Base-by-base conservation (phyloP, 768 basidiomycete species). In the Infundibulicybe gibba region DNA sequence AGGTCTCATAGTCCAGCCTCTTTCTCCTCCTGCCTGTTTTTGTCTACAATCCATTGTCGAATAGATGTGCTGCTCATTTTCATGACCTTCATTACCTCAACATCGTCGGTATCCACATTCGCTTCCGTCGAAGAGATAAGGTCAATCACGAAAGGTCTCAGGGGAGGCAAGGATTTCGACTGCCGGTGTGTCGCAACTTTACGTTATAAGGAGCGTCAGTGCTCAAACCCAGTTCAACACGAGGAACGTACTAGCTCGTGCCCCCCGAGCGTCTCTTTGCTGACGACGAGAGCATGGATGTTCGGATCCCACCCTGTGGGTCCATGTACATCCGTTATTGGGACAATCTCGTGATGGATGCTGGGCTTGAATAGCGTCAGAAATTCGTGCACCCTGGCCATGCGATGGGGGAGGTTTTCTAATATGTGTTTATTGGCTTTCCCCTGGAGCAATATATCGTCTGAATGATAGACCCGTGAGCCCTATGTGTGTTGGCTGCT, bases 11-110 rank as follows among this genome's bases (percentile, higher is more conserved):
- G n/a, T 44, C 44, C 43, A 32, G 49, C 47, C 46, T 54, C 56
- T 41, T 54, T 53, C 15, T 64, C 54, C 33, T 61, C 58, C 40
- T 57, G 45, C 30, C 61, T 57, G n/a, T 39, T 51, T 21, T 57
- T 49, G 40, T 66, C 58, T 6, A 71, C 81, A 50, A 99, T 86
- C 93, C 94, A 95, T 53, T 86, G 75, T 37, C 97, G 75, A 54
- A 99, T 95, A 50, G 77, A 89, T 6, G 94, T 95, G 60, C 93
- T 97, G 61, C 97, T 93, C 79, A 98, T 83, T 74, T 99, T 99
- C 21, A 83, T 77, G 53, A 79, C 74, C 60, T 85, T 86, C 48
- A 94, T 64, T 59, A 76, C 65, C 46, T 83, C 80, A 14, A 79
- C 76, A 59, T 94, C 89, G 16, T 77, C 78, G 41, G 76, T 74